phyloP scores from a whole-genome alignment of 129 eudicot genomes.

The Erigeron canadensis region DNA sequence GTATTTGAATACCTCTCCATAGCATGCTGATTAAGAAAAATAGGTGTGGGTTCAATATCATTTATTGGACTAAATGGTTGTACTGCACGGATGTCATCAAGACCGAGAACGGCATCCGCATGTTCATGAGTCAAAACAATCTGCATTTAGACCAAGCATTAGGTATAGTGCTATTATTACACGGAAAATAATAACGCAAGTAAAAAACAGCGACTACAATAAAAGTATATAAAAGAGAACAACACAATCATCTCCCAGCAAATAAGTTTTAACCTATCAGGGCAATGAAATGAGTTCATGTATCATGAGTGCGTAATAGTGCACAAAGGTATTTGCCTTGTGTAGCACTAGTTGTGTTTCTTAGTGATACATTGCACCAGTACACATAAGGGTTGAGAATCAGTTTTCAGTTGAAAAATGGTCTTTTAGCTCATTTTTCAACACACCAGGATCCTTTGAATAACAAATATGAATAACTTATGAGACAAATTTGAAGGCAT shows the following conservation, averaged over 20 bases:
- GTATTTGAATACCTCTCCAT: slow-evolving; percentile 67
- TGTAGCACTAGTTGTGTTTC: slow-evolving; percentile 4
- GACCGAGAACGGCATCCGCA: slow-evolving; percentile 97
- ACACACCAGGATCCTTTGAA: slow-evolving; percentile 7
- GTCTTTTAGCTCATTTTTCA: slow-evolving; percentile 9
- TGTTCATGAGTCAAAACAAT: slow-evolving; percentile 94
- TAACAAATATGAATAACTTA: neutral
- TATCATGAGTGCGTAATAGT: slow-evolving; percentile 18
- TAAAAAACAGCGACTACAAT: neutral
- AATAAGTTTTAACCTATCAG: neutral
- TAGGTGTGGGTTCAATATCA: slow-evolving; percentile 78
- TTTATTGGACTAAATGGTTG: slow-evolving; percentile 73
- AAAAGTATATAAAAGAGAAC: neutral
- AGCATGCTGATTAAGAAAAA: slow-evolving; percentile 74
- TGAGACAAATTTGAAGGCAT: neutral
- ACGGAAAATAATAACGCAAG: neutral
- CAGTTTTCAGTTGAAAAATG: neutral
- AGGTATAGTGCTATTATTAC: slow-evolving; percentile 14
- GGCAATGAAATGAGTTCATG: slow-evolving; percentile 13
- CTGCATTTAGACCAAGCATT: slow-evolving; percentile 44
- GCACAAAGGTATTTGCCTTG: slow-evolving; percentile 13
- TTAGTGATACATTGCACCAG: neutral
- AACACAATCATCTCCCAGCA: slow-evolving; percentile 2
- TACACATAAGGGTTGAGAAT: slow-evolving; percentile 3
- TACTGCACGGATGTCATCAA: slow-evolving; percentile 84